phyloP scores from a whole-genome alignment of 805 yeast species.

The Saccharomycopsis malanga region DNA sequence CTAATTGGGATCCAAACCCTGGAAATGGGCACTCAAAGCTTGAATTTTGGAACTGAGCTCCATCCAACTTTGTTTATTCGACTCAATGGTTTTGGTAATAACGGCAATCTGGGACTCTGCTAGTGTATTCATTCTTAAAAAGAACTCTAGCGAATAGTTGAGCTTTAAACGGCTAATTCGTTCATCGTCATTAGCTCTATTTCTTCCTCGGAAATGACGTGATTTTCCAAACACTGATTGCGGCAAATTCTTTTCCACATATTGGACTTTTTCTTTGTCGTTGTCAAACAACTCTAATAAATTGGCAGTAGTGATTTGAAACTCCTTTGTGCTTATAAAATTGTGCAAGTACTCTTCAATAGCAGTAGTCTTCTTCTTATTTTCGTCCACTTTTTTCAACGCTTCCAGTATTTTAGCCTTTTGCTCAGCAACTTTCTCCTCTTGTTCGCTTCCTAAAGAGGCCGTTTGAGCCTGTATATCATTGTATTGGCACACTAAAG shows the following conservation, averaged over 20 bases:
- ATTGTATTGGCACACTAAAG: conserved; percentile 10
- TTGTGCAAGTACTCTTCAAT: conserved; percentile 6
- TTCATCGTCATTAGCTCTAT: conserved; percentile 1
- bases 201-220: neutral
- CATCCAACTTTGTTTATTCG: conserved; percentile 12
- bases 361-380: conserved; percentile 3
- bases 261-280: conserved; percentile 5
- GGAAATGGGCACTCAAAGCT: neutral
- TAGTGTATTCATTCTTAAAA: conserved; percentile 8
- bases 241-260: conserved; percentile 6
- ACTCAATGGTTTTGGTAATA: conserved; percentile 1
- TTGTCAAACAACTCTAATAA: conserved; percentile 10
- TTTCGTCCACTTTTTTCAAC: conserved; percentile 6
- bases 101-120: conserved; percentile 9
- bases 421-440: neutral
- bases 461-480: conserved; percentile 1
- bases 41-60: conserved; percentile 10
- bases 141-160: conserved; percentile 13
- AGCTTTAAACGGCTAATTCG: conserved; percentile 5
- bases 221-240: neutral
- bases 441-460: conserved; percentile 6
- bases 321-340: neutral
- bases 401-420: conserved; percentile 5
- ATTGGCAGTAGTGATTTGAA: conserved; percentile 1
- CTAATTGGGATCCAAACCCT: neutral